Conservation (phyloP, 2,329 filamentous ascomycete species). For the Lojkania enalia region DNA sequence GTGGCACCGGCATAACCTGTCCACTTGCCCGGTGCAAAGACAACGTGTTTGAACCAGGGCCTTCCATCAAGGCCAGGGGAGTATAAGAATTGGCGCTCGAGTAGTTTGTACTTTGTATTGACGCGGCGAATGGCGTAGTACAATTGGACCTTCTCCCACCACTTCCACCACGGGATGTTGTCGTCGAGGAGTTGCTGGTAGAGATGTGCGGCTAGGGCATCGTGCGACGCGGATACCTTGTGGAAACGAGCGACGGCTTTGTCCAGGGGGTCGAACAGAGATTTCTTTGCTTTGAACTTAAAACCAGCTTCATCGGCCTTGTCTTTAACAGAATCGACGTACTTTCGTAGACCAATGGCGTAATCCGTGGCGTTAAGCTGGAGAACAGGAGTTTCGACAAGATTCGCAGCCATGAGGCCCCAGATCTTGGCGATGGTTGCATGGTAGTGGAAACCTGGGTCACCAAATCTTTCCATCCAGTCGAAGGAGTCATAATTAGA, state of each 20-base stretch:
- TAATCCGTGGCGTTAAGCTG: constrained; percentile 54
- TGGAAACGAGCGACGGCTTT: constrained; percentile 54
- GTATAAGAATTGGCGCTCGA: constrained; percentile 82
- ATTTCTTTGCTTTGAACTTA: constrained; percentile 21
- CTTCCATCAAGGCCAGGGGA: constrained; percentile 75
- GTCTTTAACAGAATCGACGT: constrained; percentile 48
- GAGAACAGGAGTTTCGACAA: constrained; percentile 53
- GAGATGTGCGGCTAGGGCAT: constrained; percentile 54
- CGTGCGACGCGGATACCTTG: constrained; percentile 54
- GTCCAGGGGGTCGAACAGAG: constrained; percentile 53
- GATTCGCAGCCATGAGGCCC: constrained; percentile 50
- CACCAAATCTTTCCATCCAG: constrained; percentile 82
- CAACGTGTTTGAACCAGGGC: constrained; percentile 91
- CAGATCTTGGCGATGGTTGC: constrained; percentile 52
- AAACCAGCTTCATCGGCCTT: constrained; percentile 26
- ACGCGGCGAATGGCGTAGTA: constrained; percentile 65
- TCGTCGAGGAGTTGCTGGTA: constrained; percentile 52
- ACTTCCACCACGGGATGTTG: constrained; percentile 76
- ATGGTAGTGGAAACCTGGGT: constrained; percentile 64
- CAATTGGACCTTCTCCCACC: constrained; percentile 67
- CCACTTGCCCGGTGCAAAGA: constrained; percentile 90
- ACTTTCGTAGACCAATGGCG: constrained; percentile 45
- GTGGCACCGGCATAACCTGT: constrained; percentile 82
- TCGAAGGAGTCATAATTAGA: constrained; percentile 81
- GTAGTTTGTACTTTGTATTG: constrained; percentile 80